Percentiles rank a stretch among this genome's conserved stretches.
phyloP scores from a whole-genome alignment of 257 asterid species.

The Buddleja alternifolia region DNA sequence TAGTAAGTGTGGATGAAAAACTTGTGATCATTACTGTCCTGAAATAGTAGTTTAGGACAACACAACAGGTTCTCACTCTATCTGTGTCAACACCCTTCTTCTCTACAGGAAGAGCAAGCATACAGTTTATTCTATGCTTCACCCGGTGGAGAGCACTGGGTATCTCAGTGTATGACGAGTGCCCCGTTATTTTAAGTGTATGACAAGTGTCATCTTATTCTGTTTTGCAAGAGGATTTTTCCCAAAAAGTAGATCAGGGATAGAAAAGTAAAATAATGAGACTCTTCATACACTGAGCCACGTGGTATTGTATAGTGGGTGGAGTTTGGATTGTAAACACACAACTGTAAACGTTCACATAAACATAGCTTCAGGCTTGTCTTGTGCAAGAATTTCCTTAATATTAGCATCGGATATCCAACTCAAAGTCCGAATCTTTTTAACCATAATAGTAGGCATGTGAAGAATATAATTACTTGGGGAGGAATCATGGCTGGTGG shows the following conservation, averaged over 20 bases:
- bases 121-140: neutral
- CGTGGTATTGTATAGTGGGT: too few relatives aligned
- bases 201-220: too few relatives aligned
- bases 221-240: too few relatives aligned
- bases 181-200: too few relatives aligned
- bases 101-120: neutral
- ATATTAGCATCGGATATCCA: neutral
- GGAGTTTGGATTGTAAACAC: neutral
- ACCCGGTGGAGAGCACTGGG: neutral
- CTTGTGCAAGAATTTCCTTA: neutral
- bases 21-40: neutral
- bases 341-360: neutral
- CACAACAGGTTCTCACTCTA: neutral
- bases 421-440: neutral
- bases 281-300: too few relatives aligned
- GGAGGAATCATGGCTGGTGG: constrained; percentile 81
- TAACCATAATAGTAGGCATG: constrained; percentile 8
- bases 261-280: too few relatives aligned
- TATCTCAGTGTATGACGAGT: too few relatives aligned
- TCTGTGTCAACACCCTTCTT: neutral
- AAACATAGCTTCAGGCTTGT: neutral
- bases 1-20: neutral
- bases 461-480: constrained; percentile 52
- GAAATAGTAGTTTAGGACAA: neutral
- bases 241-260: too few relatives aligned